phyloP scores from a whole-genome alignment of 257 asterid species.

The Nicotiana otophora region DNA sequence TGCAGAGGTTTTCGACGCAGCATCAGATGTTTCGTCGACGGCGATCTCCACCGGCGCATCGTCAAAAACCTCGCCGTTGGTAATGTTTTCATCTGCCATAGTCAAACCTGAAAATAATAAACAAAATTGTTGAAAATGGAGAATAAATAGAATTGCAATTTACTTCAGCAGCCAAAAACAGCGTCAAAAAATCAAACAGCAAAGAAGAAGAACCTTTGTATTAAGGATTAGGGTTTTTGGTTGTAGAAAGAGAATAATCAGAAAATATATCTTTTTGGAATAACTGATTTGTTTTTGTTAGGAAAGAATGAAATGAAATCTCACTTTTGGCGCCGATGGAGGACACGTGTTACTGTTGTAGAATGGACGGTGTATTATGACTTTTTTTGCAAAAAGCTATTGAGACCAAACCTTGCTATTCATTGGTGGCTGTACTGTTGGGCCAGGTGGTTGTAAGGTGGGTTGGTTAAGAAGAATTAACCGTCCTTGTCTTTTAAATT shows the following conservation, averaged over 20 bases:
- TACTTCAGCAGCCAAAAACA: too few species aligned
- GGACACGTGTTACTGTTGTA: not conserved
- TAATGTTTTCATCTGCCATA: slow-evolving; percentile 51
- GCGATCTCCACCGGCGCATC: slow-evolving; percentile 40
- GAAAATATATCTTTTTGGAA: not conserved
- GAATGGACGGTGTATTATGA: not conserved
- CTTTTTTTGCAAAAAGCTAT: not conserved
- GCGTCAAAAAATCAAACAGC: not conserved
- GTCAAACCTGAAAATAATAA: slow-evolving; percentile 6
- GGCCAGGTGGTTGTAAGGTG: not conserved
- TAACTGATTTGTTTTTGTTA: not conserved
- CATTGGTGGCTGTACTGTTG: not conserved
- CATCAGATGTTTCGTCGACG: slow-evolving; percentile 38
- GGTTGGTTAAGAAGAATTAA: too few species aligned
- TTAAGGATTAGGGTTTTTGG: not conserved
- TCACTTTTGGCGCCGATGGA: not conserved
- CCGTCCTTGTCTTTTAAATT: too few species aligned
- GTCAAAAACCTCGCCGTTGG: slow-evolving; percentile 41
- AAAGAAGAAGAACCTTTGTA: not conserved
- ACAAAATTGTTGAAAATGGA: not conserved
- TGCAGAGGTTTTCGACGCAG: slow-evolving; percentile 21
- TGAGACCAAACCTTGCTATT: not conserved
- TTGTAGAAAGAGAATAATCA: not conserved
- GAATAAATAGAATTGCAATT: not conserved
- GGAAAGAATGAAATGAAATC: not conserved